Percentiles rank a stretch among this genome's conserved stretches.
Conservation (phyloP, 306 rosid genomes). For the peach (Prunus persica) region DNA sequence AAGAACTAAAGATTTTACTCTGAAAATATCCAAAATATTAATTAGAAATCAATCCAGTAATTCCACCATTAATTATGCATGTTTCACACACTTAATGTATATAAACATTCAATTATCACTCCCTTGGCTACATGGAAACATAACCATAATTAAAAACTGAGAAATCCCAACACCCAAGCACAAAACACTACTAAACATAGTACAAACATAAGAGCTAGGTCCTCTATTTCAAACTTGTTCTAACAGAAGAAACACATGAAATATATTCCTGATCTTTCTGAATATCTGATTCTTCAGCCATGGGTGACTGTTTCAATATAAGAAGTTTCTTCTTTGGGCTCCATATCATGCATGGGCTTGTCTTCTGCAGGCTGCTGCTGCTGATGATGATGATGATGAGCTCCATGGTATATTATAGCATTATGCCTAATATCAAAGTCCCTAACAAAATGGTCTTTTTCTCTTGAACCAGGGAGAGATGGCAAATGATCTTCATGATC, state of each 20-base stretch:
- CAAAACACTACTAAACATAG: background rate
- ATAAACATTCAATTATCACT: background rate
- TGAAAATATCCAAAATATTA: no score
- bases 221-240: background rate
- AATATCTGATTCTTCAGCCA: conserved; percentile 7
- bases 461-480: background rate
- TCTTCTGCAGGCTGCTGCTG: background rate
- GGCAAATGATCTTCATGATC: conserved; percentile 15
- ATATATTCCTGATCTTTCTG: background rate
- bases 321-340: background rate
- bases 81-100: background rate
- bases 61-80: background rate
- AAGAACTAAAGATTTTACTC: no score
- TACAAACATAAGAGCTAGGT: background rate
- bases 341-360: background rate
- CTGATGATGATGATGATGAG: background rate
- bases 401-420: background rate
- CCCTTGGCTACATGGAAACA: conserved; percentile 8
- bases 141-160: background rate
- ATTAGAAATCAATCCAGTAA: no score
- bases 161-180: background rate
- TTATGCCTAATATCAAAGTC: conserved; percentile 3
- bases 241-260: background rate
- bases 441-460: background rate
- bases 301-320: conserved; percentile 6